A percentile compares a stretch with the other conserved stretches of the same genome.
Conservation (phyloP, 345 rosid species). For the Carallia pectinifolia region DNA sequence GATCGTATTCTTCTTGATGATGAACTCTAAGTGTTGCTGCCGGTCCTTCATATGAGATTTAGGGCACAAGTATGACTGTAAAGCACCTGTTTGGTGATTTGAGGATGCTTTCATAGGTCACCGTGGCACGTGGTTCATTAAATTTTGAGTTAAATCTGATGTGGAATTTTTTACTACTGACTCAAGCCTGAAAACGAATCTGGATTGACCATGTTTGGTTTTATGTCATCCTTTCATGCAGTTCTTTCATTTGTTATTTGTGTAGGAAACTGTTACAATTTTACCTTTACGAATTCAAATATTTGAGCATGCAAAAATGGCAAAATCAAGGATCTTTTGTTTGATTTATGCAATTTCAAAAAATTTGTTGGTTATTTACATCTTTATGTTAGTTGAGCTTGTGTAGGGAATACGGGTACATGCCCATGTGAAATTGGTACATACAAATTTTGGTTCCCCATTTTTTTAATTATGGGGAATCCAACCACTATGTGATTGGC, state of each 20-base stretch:
- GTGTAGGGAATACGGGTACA: too few relatives aligned
- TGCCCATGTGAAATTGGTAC: too few relatives aligned
- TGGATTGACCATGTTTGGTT: background rate
- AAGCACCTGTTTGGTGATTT: background rate
- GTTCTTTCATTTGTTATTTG: background rate
- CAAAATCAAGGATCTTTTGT: background rate
- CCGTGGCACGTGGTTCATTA: background rate
- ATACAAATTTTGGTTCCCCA: background rate
- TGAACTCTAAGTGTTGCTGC: background rate
- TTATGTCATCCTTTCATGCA: background rate
- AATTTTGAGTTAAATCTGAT: background rate
- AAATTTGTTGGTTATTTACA: too few relatives aligned
- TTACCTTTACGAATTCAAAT: too few relatives aligned
- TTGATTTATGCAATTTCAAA: slow-evolving; percentile 7
- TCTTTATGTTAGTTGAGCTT: too few relatives aligned
- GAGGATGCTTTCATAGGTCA: background rate
- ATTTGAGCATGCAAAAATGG: too few relatives aligned
- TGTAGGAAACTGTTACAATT: too few relatives aligned
- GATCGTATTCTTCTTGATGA: background rate
- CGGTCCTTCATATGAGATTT: background rate
- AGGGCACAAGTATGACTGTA: background rate
- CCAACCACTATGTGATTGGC: background rate
- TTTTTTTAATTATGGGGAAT: background rate
- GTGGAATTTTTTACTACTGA: background rate
- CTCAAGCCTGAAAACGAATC: background rate